phyloP scores from a whole-genome alignment of 2,329 filamentous ascomycete genomes.

The Phoma sp. region DNA sequence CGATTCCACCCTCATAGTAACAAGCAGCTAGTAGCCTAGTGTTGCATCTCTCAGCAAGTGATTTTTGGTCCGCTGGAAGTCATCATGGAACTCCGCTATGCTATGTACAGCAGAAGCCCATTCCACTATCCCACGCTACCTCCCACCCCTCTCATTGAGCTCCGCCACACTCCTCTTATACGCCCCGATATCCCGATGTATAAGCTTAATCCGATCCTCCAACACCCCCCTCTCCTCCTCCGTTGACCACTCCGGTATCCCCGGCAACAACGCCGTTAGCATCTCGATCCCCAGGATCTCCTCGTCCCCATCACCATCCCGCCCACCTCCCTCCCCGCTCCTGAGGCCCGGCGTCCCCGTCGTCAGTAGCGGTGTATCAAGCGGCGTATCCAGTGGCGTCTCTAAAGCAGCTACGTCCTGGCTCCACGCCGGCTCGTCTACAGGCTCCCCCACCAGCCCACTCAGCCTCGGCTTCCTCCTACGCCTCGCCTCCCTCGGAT shows the following conservation, averaged over 20 bases:
- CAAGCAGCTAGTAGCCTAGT: no score
- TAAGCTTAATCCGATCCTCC: background rate
- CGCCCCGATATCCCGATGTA: background rate
- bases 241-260: conserved; percentile 2
- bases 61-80: no score
- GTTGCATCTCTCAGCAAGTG: no score
- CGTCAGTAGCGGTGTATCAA: no score
- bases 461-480: conserved; percentile 2
- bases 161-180: conserved; percentile 1
- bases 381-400: conserved; percentile 1
- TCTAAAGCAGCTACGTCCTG: background rate
- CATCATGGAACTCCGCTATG: no score
- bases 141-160: background rate
- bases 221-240: background rate
- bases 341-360: no score
- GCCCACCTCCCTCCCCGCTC: background rate
- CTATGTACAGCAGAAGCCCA: no score
- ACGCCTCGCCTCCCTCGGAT: background rate
- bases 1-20: no score
- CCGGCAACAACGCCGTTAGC: background rate
- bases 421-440: conserved; percentile 5
- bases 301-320: background rate
- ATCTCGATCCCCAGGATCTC: background rate
- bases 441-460: background rate
- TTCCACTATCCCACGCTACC: no score